A percentile compares a stretch with the other conserved stretches of the same genome.
These are phyloP conservation scores for Filobasidium wieringae DNA, from an alignment of 768 basidiomycete species.

Conservation along the genomic window DNA sequence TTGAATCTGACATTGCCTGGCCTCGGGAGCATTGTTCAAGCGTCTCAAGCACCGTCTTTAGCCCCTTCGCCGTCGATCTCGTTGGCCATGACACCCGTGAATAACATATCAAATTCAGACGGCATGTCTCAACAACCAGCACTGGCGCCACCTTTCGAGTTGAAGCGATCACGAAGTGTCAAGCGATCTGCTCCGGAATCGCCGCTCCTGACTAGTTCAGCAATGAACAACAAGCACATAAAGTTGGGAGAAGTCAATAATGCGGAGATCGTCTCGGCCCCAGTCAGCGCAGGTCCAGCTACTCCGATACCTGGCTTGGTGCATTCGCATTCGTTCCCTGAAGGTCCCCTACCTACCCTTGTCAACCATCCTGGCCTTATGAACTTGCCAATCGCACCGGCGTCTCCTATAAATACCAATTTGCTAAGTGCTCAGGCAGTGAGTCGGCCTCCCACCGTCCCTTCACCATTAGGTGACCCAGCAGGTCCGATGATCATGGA, in stretches of 20 bases:
- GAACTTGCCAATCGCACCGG: background rate
- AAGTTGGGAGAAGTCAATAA: conserved; percentile 7
- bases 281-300: background rate
- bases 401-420: background rate
- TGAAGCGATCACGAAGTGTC: conserved; percentile 8
- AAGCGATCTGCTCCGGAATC: conserved; percentile 14
- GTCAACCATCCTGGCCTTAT: background rate
- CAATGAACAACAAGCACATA: conserved; percentile 10
- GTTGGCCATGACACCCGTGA: conserved; percentile 5
- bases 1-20: background rate
- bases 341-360: conserved; percentile 16
- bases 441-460: background rate
- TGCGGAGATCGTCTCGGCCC: background rate
- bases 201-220: background rate
- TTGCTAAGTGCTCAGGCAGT: background rate
- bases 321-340: conserved; percentile 39
- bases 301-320: conserved; percentile 24
- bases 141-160: conserved; percentile 11
- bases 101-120: background rate
- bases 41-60: background rate
- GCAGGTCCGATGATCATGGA: background rate
- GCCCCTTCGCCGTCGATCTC: background rate
- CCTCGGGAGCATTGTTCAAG: background rate
- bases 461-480: conserved; percentile 1
- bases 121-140: background rate